These are phyloP conservation scores for Pseudogymnoascus sp. DNA, from an alignment of 2,329 filamentous ascomycete species.

Conservation along the genomic window DNA sequence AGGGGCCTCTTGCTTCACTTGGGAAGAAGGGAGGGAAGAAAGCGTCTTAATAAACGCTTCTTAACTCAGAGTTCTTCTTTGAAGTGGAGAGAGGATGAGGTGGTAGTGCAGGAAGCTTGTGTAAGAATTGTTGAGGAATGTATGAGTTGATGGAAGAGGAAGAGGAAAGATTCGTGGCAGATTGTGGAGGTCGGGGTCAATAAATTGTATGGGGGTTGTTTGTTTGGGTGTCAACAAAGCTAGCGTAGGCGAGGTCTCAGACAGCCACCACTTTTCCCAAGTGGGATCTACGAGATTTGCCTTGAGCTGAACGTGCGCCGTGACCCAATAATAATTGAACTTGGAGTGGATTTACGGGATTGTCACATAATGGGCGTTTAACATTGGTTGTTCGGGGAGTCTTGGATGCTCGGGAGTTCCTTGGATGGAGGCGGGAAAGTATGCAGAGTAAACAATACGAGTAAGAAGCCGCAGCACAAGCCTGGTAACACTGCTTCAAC, in stretches of 20 bases:
- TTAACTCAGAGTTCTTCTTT: constrained; percentile 17
- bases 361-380: constrained; percentile 8
- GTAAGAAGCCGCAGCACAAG: not conserved
- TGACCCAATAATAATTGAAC: not conserved
- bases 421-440: not conserved
- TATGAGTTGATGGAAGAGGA: constrained; percentile 10
- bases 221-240: constrained; percentile 11
- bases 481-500: not conserved
- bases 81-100: constrained; percentile 13
- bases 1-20: constrained; percentile 57
- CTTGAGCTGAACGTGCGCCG: not conserved
- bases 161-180: constrained; percentile 12
- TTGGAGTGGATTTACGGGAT: constrained; percentile 4
- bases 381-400: constrained; percentile 1
- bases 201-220: constrained; percentile 9
- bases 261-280: constrained; percentile 6
- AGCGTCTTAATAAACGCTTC: constrained; percentile 27
- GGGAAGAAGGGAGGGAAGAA: constrained; percentile 38
- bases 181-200: constrained; percentile 9
- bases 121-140: constrained; percentile 8
- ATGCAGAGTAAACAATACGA: not conserved
- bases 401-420: not conserved
- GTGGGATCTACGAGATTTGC: constrained; percentile 3
- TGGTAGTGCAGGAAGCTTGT: constrained; percentile 1
- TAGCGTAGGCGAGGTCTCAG: constrained; percentile 10